Base-by-base conservation (phyloP, 2,329 filamentous ascomycete species). In the Cercospora citrullina region DNA sequence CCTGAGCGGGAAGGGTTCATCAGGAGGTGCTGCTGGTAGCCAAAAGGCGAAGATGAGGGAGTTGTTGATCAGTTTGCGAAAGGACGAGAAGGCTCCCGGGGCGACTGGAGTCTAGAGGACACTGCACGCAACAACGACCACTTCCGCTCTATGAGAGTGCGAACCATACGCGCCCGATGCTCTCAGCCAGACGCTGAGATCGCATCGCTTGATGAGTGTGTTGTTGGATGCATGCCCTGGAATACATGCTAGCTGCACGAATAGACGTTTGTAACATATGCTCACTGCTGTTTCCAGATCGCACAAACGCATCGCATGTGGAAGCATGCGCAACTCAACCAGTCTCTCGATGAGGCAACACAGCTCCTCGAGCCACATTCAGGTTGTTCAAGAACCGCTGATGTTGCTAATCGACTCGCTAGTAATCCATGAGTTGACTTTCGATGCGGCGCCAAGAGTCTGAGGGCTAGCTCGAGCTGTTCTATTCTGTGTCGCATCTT, bases 11-110 rank as follows among this genome's bases (percentile, higher is more conserved):
- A 99, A 98, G 84, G 93, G 94, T 14, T 83, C 87, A 68, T 91
- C 90, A 81, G 94, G 94, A 67, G 94, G 94, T 77, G 93, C 92
- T 53, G 89, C 89, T 69, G 94, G 94, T 57, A 96, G 92, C 69
- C 94, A 94, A 75, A 99, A 99, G 87, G 93, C 96, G 80, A 92
- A 93, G 72, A 98, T 99, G 87, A 90, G 95, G 73, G 94, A 98
- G 82, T 78, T 98, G 77, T 83, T 99, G 76, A 81, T 94, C 75
- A 94, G 89, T 80, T 82, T 99, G 81, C 90, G 90, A 82, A 97
- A 97, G 84, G 95, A 99, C 75, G 91, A 97, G 83, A 96, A 96
- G 72, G 87, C 88, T n/a, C 88, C 87, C 5, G 87, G 87, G 55
- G 85, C 86, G 28, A 85, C 77, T 76, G 87, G 79, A 14, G 68